Base-by-base conservation (phyloP, 2,329 filamentous ascomycete genomes). In the Truncatella angustata region DNA sequence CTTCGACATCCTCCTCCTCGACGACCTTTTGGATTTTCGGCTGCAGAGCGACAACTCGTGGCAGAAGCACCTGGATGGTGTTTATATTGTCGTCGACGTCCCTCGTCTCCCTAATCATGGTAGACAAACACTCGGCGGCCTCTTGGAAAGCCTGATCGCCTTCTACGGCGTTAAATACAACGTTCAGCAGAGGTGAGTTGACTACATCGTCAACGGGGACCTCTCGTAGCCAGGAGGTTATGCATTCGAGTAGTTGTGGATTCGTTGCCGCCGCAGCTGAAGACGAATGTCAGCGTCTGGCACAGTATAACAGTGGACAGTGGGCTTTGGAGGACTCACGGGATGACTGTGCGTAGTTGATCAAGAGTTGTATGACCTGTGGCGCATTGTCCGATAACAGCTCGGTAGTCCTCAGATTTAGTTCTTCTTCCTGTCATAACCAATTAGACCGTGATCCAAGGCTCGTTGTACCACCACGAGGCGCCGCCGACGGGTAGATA, bases 141-240 rank as follows among this genome's bases (percentile, higher is more conserved):
- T 92, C 84, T 63, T 96, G 88, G 62, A 95, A 90, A 7, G 93
- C 91, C 37, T 79, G 75, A 32, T 95, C 90, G 54, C 84, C 80
- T 43, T 87, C 81, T 28, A 97, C 73, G 5, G 88, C 91, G 58
- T 85, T 82, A 65, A 97, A 84, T 46, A 97, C 83, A 49, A 92
- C 79, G 58, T 90, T 84, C 60, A 99, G 78, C 12, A 99, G 78
- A 5, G 92, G 88, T 1, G 93, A 97, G 61, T 87, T 87, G 59
- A 96, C 87, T 57, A 99, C 85, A 56, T 89, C 86, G 57, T 80
- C 80, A 44, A 96, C 82, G 0, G 93, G 90, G 5, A 99, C 90
- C 72, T 99, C 94, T 61, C 91, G 85, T 60, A 97, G 81, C 94
- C 94, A 99, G 3, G 94, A 97, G 28, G 91, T 95, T 61, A 97